Percentiles rank a stretch among this genome's conserved stretches.
phyloP scores from a whole-genome alignment of 805 yeast species.

The Saturnispora galanensis region DNA sequence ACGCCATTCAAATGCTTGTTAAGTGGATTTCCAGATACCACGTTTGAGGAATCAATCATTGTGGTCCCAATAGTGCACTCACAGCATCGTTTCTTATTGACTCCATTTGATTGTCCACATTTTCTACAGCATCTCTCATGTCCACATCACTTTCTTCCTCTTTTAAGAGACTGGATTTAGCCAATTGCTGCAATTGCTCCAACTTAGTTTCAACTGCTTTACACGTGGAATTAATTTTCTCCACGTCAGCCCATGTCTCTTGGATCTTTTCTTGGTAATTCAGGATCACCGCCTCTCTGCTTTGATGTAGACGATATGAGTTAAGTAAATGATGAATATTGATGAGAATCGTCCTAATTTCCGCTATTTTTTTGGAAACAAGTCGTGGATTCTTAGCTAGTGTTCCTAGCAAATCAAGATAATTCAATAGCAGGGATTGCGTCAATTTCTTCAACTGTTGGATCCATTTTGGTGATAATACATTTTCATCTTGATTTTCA shows the following conservation, averaged over 20 bases:
- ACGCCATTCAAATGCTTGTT: no score
- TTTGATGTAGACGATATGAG: constrained; percentile 91
- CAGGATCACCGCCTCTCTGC: constrained; percentile 78
- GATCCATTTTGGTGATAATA: constrained; percentile 43
- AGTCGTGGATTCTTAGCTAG: constrained; percentile 64
- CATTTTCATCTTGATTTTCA: constrained; percentile 17
- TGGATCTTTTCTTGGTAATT: constrained; percentile 51
- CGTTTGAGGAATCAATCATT: no score
- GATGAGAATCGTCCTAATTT: constrained; percentile 68
- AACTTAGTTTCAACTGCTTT: constrained; percentile 31
- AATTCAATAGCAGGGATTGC: constrained; percentile 69
- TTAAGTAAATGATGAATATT: constrained; percentile 88
- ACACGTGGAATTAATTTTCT: constrained; percentile 32
- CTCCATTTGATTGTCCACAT: not conserved
- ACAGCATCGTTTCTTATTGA: not conserved
- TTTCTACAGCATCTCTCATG: not conserved
- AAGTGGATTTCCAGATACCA: no score
- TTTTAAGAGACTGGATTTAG: not conserved
- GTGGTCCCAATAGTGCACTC: not conserved
- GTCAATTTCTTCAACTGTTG: constrained; percentile 71
- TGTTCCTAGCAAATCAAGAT: constrained; percentile 72
- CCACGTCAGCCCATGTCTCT: constrained; percentile 34
- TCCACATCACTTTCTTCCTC: constrained; percentile 1
- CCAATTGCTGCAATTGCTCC: constrained; percentile 12
- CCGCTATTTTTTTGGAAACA: constrained; percentile 54